Percentiles rank a stretch among this genome's conserved stretches.
Evolutionary conservation across 108 stramenopile genomes (phyloP).

Genomic region (Licmophora abbreviata): DNA sequence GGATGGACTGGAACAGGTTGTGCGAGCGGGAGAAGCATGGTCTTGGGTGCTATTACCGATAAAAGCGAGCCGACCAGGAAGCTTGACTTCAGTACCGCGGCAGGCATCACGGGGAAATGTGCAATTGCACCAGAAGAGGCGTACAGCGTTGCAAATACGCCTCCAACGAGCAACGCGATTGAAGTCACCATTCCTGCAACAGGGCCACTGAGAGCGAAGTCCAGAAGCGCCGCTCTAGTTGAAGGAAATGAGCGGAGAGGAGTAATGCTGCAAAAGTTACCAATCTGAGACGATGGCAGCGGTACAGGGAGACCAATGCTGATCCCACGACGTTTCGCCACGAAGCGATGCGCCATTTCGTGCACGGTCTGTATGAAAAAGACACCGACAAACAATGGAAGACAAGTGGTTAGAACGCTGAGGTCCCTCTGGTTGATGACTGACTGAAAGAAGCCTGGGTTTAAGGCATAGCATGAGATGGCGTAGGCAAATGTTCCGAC

Average conservation of each 20-base stretch:
- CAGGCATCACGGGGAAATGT: conserved; percentile 52
- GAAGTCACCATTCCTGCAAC: conserved; percentile 18
- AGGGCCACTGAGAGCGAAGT: conserved; percentile 41
- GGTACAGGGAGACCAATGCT: conserved; percentile 55
- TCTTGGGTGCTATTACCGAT: conserved; percentile 47
- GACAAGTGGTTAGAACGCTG: conserved; percentile 23
- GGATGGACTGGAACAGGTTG: conserved; percentile 86
- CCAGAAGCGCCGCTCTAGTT: conserved; percentile 32
- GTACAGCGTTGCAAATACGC: conserved; percentile 15
- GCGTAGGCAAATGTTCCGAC: conserved; percentile 49
- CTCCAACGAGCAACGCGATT: conserved; percentile 17
- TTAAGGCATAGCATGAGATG: conserved; percentile 45
- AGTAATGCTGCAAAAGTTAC: conserved; percentile 57
- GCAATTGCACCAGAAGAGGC: conserved; percentile 21
- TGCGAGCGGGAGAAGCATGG: conserved; percentile 52
- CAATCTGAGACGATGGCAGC: conserved; percentile 47
- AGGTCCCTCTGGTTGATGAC: conserved; percentile 46
- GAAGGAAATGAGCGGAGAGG: conserved; percentile 65
- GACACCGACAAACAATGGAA: conserved; percentile 55
- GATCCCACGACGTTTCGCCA: conserved; percentile 38
- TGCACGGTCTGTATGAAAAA: conserved; percentile 42
- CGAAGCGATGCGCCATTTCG: conserved; percentile 50
- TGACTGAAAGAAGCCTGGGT: conserved; percentile 57
- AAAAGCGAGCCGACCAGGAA: conserved; percentile 52
- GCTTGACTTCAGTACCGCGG: conserved; percentile 55